phyloP scores from a whole-genome alignment of 1,284 basidiomycete species.

The Athelia psychrophila region DNA sequence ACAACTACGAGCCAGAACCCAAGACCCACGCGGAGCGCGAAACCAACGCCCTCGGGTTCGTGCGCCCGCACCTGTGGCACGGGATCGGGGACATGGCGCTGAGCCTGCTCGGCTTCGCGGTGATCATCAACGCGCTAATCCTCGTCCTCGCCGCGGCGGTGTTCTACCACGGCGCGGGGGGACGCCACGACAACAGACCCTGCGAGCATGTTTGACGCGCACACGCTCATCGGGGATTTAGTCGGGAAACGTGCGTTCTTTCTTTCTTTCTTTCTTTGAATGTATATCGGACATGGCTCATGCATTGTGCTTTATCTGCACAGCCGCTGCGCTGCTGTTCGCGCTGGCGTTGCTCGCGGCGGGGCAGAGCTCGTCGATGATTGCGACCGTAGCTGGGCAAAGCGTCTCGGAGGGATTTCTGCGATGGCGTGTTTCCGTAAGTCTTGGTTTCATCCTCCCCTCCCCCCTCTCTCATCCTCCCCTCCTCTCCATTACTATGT shows the following conservation, averaged over 20 bases:
- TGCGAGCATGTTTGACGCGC: conserved; percentile 68
- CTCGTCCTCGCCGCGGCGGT: conserved; percentile 14
- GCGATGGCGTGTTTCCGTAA: conserved; percentile 72
- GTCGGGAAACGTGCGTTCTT: conserved; percentile 56
- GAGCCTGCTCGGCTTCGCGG: conserved; percentile 72
- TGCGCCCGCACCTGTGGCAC: conserved; percentile 77
- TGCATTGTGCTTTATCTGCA: no score
- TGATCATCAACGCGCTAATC: conserved; percentile 70
- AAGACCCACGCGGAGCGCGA: conserved; percentile 51
- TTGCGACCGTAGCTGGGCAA: conserved; percentile 81
- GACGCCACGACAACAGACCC: conserved; percentile 26
- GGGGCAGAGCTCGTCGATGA: conserved; percentile 81
- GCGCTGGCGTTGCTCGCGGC: conserved; percentile 76
- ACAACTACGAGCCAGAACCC: conserved; percentile 4
- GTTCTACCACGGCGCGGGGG: conserved; percentile 47
- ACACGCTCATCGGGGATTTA: conserved; percentile 53
- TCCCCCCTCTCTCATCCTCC: no score
- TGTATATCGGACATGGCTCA: no score
- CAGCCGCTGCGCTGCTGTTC: conserved; percentile 70
- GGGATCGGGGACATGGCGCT: conserved; percentile 66
- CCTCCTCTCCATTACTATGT: no score
- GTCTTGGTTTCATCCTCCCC: conserved; percentile 18
- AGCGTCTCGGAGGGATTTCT: conserved; percentile 86
- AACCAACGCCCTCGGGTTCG: conserved; percentile 68
- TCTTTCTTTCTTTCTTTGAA: not conserved